Evolutionary conservation across 1,284 basidiomycete species (phyloP).

Genomic region (Neotropicomus parvogracilis): DNA sequence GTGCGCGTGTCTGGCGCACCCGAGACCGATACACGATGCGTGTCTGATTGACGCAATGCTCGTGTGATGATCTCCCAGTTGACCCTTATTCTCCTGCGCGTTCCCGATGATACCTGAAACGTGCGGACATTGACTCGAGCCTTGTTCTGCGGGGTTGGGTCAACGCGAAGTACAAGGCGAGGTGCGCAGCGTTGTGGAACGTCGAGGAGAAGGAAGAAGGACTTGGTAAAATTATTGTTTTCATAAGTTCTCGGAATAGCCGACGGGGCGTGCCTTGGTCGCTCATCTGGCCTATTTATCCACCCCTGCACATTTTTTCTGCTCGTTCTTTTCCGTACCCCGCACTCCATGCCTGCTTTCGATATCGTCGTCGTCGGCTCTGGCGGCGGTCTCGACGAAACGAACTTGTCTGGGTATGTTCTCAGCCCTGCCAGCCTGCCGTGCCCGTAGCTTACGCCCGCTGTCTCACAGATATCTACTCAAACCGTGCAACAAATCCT

Average conservation of each 20-base stretch:
- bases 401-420: conserved; percentile 68
- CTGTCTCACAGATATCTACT: conserved; percentile 57
- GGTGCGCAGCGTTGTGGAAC: conserved; percentile 10
- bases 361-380: conserved; percentile 72
- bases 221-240: too few species aligned
- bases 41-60: not conserved
- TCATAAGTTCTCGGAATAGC: conserved; percentile 17
- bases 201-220: too few species aligned
- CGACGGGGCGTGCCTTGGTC: conserved; percentile 8
- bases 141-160: conserved; percentile 13
- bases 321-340: not conserved
- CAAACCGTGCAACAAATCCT: conserved; percentile 53
- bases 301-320: not conserved
- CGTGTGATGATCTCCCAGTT: too few species aligned
- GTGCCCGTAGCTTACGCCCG: not conserved
- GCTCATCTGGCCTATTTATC: not conserved
- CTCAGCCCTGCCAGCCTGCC: not conserved
- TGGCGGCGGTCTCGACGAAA: conserved; percentile 74
- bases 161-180: conserved; percentile 7
- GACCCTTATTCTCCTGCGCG: too few species aligned
- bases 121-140: not conserved
- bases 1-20: too few species aligned
- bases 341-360: conserved; percentile 46
- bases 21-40: too few species aligned
- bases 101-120: conserved; percentile 20